Evolutionary conservation across 2,329 filamentous ascomycete species (phyloP).

Genomic region (Beauveria bassiana): DNA sequence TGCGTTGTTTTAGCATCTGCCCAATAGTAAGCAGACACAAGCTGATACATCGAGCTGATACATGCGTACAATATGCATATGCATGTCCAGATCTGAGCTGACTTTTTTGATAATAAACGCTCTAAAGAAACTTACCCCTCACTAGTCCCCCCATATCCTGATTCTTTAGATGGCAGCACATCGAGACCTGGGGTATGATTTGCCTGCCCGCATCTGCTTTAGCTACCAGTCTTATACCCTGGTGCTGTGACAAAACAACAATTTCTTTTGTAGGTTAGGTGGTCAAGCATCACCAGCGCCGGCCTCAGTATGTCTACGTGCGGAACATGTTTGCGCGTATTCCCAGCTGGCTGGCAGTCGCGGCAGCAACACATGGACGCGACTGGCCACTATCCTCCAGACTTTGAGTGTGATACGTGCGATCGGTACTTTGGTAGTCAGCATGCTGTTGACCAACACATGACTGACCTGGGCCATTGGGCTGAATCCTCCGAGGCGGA

Average conservation of each 20-base stretch:
- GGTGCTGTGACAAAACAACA: background rate
- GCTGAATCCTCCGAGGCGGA: background rate
- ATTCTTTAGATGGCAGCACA: background rate
- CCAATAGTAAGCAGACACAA: background rate
- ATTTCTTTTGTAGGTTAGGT: no score
- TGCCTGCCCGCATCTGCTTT: background rate
- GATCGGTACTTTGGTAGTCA: background rate
- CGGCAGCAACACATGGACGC: slow-evolving; percentile 2
- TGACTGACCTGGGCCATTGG: background rate
- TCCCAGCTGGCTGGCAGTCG: slow-evolving; percentile 11
- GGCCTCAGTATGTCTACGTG: background rate
- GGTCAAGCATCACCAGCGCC: no score
- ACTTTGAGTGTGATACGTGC: slow-evolving; percentile 12
- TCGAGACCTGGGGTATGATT: background rate
- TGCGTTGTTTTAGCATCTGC: no score
- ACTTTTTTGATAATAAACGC: background rate
- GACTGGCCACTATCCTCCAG: slow-evolving; percentile 7
- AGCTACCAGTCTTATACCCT: background rate
- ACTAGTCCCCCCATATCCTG: background rate
- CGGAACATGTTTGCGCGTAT: background rate
- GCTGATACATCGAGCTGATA: background rate
- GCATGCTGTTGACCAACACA: background rate
- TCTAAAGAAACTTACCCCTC: background rate
- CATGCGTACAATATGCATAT: background rate
- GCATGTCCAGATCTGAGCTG: background rate